phyloP scores from a whole-genome alignment of 331 rosid genomes.

The Stylosanthes scabra region DNA sequence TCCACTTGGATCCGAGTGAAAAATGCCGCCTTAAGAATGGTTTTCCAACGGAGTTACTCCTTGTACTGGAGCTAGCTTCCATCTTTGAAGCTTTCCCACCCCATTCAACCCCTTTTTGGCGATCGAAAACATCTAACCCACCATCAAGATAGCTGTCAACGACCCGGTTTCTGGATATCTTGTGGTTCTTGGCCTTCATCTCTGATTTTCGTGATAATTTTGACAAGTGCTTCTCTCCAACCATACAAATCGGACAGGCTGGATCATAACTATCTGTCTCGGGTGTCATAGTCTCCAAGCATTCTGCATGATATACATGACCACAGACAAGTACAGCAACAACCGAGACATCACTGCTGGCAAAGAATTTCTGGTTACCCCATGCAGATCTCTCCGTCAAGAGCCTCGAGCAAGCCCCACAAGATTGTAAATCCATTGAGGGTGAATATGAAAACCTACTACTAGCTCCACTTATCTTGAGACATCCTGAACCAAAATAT shows the following conservation, averaged over 20 bases:
- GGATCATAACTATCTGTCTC: conserved; percentile 78
- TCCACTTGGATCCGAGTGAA: conserved; percentile 76
- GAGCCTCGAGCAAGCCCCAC: conserved; percentile 77
- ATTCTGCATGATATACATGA: conserved; percentile 76
- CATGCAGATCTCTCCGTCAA: conserved; percentile 75
- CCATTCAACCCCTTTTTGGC: conserved; percentile 46
- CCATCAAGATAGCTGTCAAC: conserved; percentile 72
- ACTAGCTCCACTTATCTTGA: conserved; percentile 69
- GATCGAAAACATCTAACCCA: conserved; percentile 57
- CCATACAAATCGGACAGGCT: conserved; percentile 72
- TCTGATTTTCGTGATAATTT: conserved; percentile 62
- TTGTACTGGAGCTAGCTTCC: conserved; percentile 71
- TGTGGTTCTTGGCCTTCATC: conserved; percentile 57
- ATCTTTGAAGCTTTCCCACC: conserved; percentile 57
- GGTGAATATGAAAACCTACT: conserved; percentile 75
- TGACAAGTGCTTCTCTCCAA: conserved; percentile 70
- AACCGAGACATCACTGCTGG: conserved; percentile 59
- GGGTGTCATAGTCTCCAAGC: conserved; percentile 75
- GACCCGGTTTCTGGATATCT: conserved; percentile 70
- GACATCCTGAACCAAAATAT: conserved; percentile 60
- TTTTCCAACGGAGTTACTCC: conserved; percentile 55
- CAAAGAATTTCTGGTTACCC: conserved; percentile 65
- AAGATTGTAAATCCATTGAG: conserved; percentile 63
- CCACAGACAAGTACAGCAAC: conserved; percentile 80
- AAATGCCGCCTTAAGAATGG: conserved; percentile 77